Base-by-base conservation (phyloP, 805 yeast species). In the Candida maltosa region DNA sequence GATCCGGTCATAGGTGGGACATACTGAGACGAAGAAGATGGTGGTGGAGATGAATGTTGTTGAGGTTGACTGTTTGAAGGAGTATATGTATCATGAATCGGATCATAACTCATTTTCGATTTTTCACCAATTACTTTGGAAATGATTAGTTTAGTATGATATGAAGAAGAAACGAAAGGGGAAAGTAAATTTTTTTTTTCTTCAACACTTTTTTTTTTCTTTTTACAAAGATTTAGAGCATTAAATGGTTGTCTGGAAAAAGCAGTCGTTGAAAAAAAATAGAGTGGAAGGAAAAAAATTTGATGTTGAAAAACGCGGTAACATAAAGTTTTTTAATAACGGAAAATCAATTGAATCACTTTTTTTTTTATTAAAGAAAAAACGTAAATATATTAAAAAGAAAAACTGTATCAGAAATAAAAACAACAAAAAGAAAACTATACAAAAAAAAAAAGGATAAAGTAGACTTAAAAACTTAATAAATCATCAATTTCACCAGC, bases 261-360 rank as follows among this genome's bases (percentile, higher is more conserved):
- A n/a, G n/a, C n/a, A n/a, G 91, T 89, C 62, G 80, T n/a, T n/a
- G n/a, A n/a, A n/a, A n/a, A n/a, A n/a, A n/a, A n/a, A n/a, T n/a
- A 81, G 52, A 86, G 87, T 45, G 91, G 96, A 10, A 74, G 84
- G n/a, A 43, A 78, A 79, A 56, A 79, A 75, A 48, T 87, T 91
- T 53, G 96, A 86, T 50, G 82, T 93, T 35, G 91, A 86, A 46
- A 87, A 81, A 50, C 93, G 96, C 95, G 87, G 95, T n/a, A 93
- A n/a, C n/a, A n/a, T n/a, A n/a, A n/a, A n/a, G n/a, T n/a, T n/a
- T n/a, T n/a, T n/a, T n/a, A n/a, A n/a, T n/a, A n/a, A n/a, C n/a
- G n/a, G n/a, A n/a, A n/a, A n/a, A n/a, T n/a, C n/a, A n/a, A n/a
- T n/a, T n/a, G n/a, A n/a, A n/a, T n/a, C n/a, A n/a, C n/a, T n/a